phyloP scores from a whole-genome alignment of 345 rosid genomes.

The Gossypium stocksii region DNA sequence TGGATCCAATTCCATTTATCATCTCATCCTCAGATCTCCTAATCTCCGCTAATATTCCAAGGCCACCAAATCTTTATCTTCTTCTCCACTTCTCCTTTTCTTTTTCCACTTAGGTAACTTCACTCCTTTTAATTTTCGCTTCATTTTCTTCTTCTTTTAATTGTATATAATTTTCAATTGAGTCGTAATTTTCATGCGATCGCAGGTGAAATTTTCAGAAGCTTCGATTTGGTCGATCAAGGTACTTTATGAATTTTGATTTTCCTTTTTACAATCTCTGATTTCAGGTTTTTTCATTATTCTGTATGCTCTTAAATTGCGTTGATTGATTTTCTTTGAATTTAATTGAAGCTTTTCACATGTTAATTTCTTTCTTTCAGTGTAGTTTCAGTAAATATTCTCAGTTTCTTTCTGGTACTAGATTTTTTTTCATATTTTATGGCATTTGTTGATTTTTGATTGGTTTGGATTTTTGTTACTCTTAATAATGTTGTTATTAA shows the following conservation, averaged over 20 bases:
- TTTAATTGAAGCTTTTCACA: neutral
- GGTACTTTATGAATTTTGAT: neutral
- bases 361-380: neutral
- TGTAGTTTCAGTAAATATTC: neutral
- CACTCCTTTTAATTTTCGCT: neutral
- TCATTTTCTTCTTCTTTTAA: neutral
- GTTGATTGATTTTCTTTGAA: neutral
- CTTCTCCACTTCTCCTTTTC: neutral
- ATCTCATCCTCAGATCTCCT: neutral
- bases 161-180: no score
- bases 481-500: neutral
- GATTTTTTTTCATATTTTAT: neutral
- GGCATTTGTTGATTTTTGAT: neutral
- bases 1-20: constrained; percentile 19
- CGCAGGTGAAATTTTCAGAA: constrained; percentile 8
- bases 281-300: neutral
- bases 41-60: neutral
- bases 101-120: neutral
- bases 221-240: constrained; percentile 10
- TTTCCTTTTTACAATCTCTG: neutral
- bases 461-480: neutral
- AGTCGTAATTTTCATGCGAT: neutral
- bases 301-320: neutral
- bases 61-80: constrained; percentile 1
- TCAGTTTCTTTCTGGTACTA: neutral